Percentiles rank a stretch among this genome's conserved stretches.
Evolutionary conservation across 208 protist genomes (phyloP).

Genomic region (Kentomonas sorsogonicus): DNA sequence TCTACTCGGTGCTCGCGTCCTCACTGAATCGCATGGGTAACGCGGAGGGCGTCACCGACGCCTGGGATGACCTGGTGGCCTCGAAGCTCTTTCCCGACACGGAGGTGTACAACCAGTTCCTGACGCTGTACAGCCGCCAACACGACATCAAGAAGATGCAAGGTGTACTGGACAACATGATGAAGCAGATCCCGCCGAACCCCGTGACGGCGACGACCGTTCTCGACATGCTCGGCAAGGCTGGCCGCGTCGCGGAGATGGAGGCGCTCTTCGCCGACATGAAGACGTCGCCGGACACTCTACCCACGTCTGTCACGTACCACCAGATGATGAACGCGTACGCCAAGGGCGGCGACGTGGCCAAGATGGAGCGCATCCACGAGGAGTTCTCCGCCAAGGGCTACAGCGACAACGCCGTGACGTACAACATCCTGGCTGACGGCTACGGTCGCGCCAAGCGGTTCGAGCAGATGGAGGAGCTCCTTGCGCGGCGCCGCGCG

Average conservation of each 20-base stretch:
- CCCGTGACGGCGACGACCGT: conserved; percentile 82
- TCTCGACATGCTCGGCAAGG: conserved; percentile 84
- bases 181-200: conserved; percentile 84
- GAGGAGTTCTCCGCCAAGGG: conserved; percentile 57
- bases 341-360: conserved; percentile 77
- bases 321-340: conserved; percentile 87
- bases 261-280: conserved; percentile 84
- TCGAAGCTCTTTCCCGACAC: conserved; percentile 83
- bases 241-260: conserved; percentile 81
- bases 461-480: conserved; percentile 73
- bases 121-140: conserved; percentile 73
- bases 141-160: conserved; percentile 80
- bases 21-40: conserved; percentile 78
- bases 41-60: conserved; percentile 66
- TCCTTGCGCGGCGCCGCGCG: conserved; percentile 43
- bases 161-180: conserved; percentile 81
- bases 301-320: conserved; percentile 83
- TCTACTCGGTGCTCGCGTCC: conserved; percentile 82
- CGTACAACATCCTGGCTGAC: conserved; percentile 83
- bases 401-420: conserved; percentile 71
- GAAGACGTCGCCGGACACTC: conserved; percentile 73
- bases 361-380: conserved; percentile 80
- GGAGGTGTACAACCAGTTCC: conserved; percentile 85
- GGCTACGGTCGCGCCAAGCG: conserved; percentile 68
- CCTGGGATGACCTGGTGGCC: conserved; percentile 77